These are phyloP conservation scores for Candida pseudocylindracea DNA, from an alignment of 1,139 yeast genomes.

Conservation along the genomic window DNA sequence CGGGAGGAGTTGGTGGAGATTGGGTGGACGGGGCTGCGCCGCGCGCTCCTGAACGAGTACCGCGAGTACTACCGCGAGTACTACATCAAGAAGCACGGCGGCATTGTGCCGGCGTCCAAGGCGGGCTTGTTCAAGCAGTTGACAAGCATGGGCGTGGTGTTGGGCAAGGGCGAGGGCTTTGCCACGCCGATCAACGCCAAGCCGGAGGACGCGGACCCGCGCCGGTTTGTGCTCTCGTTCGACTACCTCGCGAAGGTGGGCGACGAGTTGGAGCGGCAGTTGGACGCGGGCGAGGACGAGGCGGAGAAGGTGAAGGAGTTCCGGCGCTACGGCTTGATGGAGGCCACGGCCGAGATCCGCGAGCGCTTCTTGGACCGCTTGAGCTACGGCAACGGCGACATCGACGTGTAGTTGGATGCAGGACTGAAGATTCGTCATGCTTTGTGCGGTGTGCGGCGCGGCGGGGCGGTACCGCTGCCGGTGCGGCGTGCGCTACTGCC, in stretches of 20 bases:
- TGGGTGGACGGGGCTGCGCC: slow-evolving; percentile 90
- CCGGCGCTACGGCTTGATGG: slow-evolving; percentile 41
- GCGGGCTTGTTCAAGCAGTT: slow-evolving; percentile 44
- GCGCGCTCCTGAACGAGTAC: slow-evolving; percentile 50
- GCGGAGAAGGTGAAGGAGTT: slow-evolving; percentile 23
- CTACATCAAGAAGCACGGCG: slow-evolving; percentile 49
- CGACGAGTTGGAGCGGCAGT: slow-evolving; percentile 16
- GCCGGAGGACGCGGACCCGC: slow-evolving; percentile 5
- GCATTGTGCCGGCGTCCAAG: slow-evolving; percentile 58
- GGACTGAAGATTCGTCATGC: too few species aligned
- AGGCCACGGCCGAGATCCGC: slow-evolving; percentile 18
- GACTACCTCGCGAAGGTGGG: slow-evolving; percentile 30
- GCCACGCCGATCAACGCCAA: slow-evolving; percentile 27
- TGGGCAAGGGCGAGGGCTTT: slow-evolving; percentile 69
- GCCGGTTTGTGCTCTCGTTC: slow-evolving; percentile 24
- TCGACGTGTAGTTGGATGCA: too few species aligned
- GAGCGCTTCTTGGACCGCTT: slow-evolving; percentile 3
- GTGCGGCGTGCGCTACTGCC: slow-evolving; percentile 1
- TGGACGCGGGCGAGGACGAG: slow-evolving; percentile 12
- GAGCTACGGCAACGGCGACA: too few species aligned
- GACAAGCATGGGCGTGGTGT: slow-evolving; percentile 33
- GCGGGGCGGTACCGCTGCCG: background rate
- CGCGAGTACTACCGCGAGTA: slow-evolving; percentile 45
- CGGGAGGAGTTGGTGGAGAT: slow-evolving; percentile 35
- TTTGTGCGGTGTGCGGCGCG: background rate